Base-by-base conservation (phyloP, 2,329 filamentous ascomycete genomes). In the Penicillium brevicompactum region DNA sequence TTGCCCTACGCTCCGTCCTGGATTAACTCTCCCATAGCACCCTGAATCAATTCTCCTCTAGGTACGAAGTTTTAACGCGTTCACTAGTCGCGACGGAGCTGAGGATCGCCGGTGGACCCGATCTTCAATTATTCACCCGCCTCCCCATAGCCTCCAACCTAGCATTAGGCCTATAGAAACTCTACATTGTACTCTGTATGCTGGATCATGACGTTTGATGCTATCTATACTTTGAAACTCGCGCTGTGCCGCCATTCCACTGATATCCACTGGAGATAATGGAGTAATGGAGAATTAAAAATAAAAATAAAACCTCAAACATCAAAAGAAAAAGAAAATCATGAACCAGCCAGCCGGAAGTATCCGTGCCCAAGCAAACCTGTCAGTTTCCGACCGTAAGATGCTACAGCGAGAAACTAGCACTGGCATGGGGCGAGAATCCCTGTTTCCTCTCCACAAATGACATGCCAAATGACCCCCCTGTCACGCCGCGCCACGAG, bases 401-500 rank as follows among this genome's bases (percentile, higher is more conserved):
- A 24, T 22, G 22, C 14, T 16, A 10, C 40, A n/a, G n/a, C n/a
- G 46, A 32, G 18, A 18, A 18, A 18, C 18, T 18, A 18, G 18
- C 18, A 18, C 46, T 49, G 47, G 47, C 47, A 49, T 53, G 44
- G 49, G 49, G 49, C 44, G 30, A 53, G 38, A 53, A 27, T 43
- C 27, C 51, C 41, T 43, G n/a, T 30, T 30, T 16, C n/a, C 2
- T 1, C 8, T 22, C 11, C 40, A 30, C 18, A 32, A n/a, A 43
- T 52, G 45, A 37, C 51, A 61, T 61, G 43, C 56, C 58, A 59
- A 59, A 57, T 55, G 53, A 57, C 42, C 51, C 53, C 49, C 60
- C 60, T 62, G 61, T 64, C 55, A 63, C 56, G 55, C 43, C 55
- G 44, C 42, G 50, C 48, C 56, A 55, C 56, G 56, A 55, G 50